Evolutionary conservation across 176 grass and related monocot genomes (phyloP).

Genomic region (Avena eriantha): DNA sequence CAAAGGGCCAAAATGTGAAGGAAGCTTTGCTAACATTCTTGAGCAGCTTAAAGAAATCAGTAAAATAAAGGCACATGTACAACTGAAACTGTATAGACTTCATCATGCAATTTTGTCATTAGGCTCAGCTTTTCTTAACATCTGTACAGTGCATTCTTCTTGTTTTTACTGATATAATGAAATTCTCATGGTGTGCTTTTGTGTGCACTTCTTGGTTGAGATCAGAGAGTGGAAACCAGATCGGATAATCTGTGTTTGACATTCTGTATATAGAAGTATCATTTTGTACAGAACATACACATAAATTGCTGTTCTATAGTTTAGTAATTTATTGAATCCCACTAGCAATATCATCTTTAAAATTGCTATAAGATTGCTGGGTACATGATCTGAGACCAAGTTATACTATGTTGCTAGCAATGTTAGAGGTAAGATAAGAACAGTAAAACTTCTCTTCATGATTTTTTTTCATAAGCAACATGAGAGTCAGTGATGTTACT

Average conservation of each 20-base stretch:
- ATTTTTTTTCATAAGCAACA: conserved; percentile 1
- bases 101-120: conserved; percentile 37
- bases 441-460: conserved; percentile 7
- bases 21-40: conserved; percentile 72
- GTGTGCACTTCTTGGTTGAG: conserved; percentile 3
- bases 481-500: not conserved
- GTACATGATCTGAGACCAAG: not conserved
- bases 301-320: conserved; percentile 13
- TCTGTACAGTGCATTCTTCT: conserved; percentile 37
- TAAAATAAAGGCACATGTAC: conserved; percentile 48
- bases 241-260: conserved; percentile 9
- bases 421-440: not conserved
- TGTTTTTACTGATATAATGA: conserved; percentile 38
- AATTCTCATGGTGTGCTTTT: conserved; percentile 16
- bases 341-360: not conserved
- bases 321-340: not conserved
- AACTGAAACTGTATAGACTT: conserved; percentile 43
- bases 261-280: conserved; percentile 32
- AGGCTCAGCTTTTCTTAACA: conserved; percentile 5
- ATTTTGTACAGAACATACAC: not conserved
- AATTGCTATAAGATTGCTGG: not conserved
- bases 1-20: conserved; percentile 64
- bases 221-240: conserved; percentile 10
- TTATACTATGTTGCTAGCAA: not conserved
- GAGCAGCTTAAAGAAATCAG: conserved; percentile 67